These are phyloP conservation scores for Russula ochroleuca DNA, from an alignment of 768 basidiomycete species.

Conservation along the genomic window DNA sequence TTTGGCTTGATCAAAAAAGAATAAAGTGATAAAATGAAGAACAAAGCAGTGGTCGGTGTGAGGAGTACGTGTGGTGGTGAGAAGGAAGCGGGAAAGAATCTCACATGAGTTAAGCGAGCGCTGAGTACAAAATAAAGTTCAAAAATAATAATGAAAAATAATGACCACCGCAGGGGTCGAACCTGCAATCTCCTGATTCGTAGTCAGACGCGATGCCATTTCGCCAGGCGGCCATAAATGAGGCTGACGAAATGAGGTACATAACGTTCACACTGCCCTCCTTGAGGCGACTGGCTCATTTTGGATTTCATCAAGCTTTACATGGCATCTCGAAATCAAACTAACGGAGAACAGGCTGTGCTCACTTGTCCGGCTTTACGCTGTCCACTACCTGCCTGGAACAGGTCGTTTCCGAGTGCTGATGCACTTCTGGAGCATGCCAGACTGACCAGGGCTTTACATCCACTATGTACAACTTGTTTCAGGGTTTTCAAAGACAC, in stretches of 20 bases:
- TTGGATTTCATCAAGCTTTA: neutral
- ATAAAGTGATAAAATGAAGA: too few species aligned
- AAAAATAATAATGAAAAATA: too few species aligned
- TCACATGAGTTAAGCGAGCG: too few species aligned
- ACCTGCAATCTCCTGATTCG: slow-evolving; percentile 96
- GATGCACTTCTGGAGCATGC: slow-evolving; percentile 23
- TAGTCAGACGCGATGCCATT: slow-evolving; percentile 96
- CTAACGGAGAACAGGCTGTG: slow-evolving; percentile 2
- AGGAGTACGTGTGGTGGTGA: too few species aligned
- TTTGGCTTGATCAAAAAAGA: neutral
- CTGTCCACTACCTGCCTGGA: slow-evolving; percentile 17
- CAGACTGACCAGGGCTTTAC: slow-evolving; percentile 7
- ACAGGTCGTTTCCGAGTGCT: slow-evolving; percentile 12
- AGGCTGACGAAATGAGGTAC: neutral
- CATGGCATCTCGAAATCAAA: slow-evolving; percentile 4
- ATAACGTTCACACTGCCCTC: neutral
- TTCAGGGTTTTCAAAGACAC: slow-evolving; percentile 21
- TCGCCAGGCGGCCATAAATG: slow-evolving; percentile 70
- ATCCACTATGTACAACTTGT: slow-evolving; percentile 18
- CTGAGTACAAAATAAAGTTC: neutral
- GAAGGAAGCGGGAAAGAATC: too few species aligned
- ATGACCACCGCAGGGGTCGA: slow-evolving; percentile 89
- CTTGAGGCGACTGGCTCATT: neutral
- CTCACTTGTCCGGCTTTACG: slow-evolving; percentile 14
- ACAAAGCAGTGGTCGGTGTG: too few species aligned